A percentile compares a stretch with the other conserved stretches of the same genome.
Conservation (phyloP, 1,284 basidiomycete species). For the Termitomyces sp. region DNA sequence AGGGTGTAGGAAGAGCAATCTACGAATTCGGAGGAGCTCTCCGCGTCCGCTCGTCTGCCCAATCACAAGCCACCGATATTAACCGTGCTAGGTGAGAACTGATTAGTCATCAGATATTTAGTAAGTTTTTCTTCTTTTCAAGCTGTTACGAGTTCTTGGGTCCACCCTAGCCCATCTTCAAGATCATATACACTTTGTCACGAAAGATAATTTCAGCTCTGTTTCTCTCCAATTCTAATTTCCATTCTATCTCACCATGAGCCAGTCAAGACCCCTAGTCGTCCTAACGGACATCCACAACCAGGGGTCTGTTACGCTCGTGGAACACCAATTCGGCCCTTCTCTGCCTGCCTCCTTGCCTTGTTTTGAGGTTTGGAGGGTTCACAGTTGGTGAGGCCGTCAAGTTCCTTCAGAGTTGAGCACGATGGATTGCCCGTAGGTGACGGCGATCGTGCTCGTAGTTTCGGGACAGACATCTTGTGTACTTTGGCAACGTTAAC, state of each 20-base stretch:
- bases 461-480: conserved; percentile 20
- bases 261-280: conserved; percentile 22
- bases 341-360: conserved; percentile 11
- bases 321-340: conserved; percentile 19
- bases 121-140: background rate
- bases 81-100: conserved; percentile 12
- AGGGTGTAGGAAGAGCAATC: conserved; percentile 2
- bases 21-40: conserved; percentile 6
- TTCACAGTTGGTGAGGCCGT: conserved; percentile 13
- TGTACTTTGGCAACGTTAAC: background rate
- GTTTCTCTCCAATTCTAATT: background rate
- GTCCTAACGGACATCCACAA: conserved; percentile 13
- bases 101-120: conserved; percentile 1
- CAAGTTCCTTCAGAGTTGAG: conserved; percentile 23
- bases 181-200: background rate
- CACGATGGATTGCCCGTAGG: conserved; percentile 8
- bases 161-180: background rate
- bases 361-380: conserved; percentile 19
- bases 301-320: conserved; percentile 23
- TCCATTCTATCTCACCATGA: conserved; percentile 10
- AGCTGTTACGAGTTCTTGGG: background rate
- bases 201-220: background rate
- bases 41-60: conserved; percentile 8
- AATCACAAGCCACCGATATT: conserved; percentile 17
- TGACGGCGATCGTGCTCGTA: conserved; percentile 15